Percentiles rank a stretch among this genome's conserved stretches.
phyloP scores from a whole-genome alignment of 164 flowering plant species.

The Kingdonia uniflora region DNA sequence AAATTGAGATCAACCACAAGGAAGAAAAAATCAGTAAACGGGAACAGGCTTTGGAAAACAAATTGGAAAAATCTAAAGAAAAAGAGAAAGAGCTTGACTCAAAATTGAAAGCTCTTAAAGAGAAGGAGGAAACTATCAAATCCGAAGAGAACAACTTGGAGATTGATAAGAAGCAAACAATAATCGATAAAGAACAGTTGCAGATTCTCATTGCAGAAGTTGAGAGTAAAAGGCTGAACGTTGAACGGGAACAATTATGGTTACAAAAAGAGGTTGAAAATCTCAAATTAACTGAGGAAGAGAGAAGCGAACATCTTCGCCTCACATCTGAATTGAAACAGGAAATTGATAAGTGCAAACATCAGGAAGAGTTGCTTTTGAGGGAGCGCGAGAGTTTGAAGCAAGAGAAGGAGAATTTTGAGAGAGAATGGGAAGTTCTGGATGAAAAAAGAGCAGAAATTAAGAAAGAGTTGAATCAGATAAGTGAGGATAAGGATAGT shows the following conservation, averaged over 20 bases:
- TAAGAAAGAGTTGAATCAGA: constrained; percentile 20
- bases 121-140: constrained; percentile 48
- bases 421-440: constrained; percentile 75
- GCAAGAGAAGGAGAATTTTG: constrained; percentile 56
- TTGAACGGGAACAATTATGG: too few species aligned
- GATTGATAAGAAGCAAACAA: constrained; percentile 30
- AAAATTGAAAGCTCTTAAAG: constrained; percentile 43
- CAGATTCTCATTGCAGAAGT: constrained; percentile 29
- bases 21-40: constrained; percentile 48
- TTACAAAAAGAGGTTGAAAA: constrained; percentile 13
- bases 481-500: constrained; percentile 35
- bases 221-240: constrained; percentile 35
- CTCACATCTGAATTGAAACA: constrained; percentile 43
- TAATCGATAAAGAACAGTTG: constrained; percentile 36
- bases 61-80: constrained; percentile 47
- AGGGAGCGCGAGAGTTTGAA: constrained; percentile 59
- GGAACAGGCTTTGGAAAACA: constrained; percentile 53
- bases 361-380: constrained; percentile 20
- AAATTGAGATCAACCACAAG: constrained; percentile 34
- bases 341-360: constrained; percentile 32
- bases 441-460: constrained; percentile 57
- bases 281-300: constrained; percentile 35
- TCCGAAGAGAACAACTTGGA: constrained; percentile 41
- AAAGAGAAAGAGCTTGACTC: constrained; percentile 54
- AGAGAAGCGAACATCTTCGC: constrained; percentile 37